Percentiles rank a stretch among this genome's conserved stretches.
Conservation (phyloP, 345 rosid species). For the Pugionium dolabratum region DNA sequence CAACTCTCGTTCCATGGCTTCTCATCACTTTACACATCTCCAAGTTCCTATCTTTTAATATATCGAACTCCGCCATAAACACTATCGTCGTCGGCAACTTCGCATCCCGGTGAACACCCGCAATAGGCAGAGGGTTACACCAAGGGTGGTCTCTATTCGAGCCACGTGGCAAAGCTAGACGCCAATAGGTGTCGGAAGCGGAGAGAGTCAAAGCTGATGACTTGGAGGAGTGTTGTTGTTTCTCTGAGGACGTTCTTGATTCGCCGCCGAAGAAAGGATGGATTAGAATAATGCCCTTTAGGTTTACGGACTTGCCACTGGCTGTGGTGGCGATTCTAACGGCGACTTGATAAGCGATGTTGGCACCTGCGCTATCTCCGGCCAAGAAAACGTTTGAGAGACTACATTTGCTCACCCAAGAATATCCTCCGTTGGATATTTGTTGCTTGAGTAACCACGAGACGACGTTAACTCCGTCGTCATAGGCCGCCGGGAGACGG, state of each 20-base stretch:
- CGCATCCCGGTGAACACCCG: slow-evolving; percentile 25
- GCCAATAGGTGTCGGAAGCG: slow-evolving; percentile 77
- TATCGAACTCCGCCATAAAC: slow-evolving; percentile 67
- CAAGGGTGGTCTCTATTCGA: slow-evolving; percentile 75
- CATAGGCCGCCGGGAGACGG: slow-evolving; percentile 65
- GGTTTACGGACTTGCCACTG: slow-evolving; percentile 14
- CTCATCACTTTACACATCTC: slow-evolving; percentile 57
- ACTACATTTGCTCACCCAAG: slow-evolving; percentile 53
- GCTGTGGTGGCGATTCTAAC: slow-evolving; percentile 31
- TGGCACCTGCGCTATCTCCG: slow-evolving; percentile 84
- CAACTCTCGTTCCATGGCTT: slow-evolving; percentile 56
- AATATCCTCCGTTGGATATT: slow-evolving; percentile 43
- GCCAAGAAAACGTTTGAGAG: slow-evolving; percentile 54
- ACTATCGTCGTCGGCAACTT: slow-evolving; percentile 50
- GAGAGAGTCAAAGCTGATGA: slow-evolving; percentile 62
- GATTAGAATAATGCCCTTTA: slow-evolving; percentile 58
- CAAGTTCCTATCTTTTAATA: slow-evolving; percentile 60
- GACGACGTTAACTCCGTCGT: slow-evolving; percentile 58
- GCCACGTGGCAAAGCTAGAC: slow-evolving; percentile 68
- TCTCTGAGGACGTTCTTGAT: slow-evolving; percentile 60
- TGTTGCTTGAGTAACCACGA: slow-evolving; percentile 59
- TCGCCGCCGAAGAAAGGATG: slow-evolving; percentile 78
- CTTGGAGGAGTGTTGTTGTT: slow-evolving; percentile 31
- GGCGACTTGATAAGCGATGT: slow-evolving; percentile 58
- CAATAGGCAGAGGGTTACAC: slow-evolving; percentile 58